These are phyloP conservation scores for Rugosomyces carneus DNA, from an alignment of 1,284 basidiomycete genomes.

Conservation along the genomic window DNA sequence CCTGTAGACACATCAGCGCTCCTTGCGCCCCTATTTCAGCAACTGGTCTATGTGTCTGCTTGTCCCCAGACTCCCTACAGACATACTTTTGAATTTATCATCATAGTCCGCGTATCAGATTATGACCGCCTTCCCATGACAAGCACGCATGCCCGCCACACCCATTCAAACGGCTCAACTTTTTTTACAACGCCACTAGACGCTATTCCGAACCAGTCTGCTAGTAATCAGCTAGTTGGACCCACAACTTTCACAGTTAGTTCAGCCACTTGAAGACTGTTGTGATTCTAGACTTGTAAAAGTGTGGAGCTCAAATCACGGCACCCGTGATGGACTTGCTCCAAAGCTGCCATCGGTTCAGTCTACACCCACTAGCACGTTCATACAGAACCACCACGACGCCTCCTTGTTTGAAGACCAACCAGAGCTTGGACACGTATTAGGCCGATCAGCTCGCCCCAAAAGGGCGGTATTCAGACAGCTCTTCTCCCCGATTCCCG, in stretches of 20 bases:
- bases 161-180: slow-evolving; percentile 2
- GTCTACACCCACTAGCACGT: slow-evolving; percentile 1
- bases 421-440: slow-evolving; percentile 29
- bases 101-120: slow-evolving; percentile 4
- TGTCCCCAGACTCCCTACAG: slow-evolving; percentile 10
- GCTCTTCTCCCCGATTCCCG: slow-evolving; percentile 25
- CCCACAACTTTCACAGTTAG: no score
- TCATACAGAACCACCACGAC: slow-evolving; percentile 17
- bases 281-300: slow-evolving; percentile 32
- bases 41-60: slow-evolving; percentile 4
- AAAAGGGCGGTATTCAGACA: slow-evolving; percentile 21
- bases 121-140: slow-evolving; percentile 1
- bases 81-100: slow-evolving; percentile 6
- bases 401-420: slow-evolving; percentile 17
- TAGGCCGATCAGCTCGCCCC: slow-evolving; percentile 32
- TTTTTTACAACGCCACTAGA: slow-evolving; percentile 2
- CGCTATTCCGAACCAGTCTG: slow-evolving; percentile 15
- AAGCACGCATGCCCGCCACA: slow-evolving; percentile 1
- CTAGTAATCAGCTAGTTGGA: slow-evolving; percentile 5
- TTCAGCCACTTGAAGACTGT: slow-evolving; percentile 23
- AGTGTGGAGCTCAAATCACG: slow-evolving; percentile 22
- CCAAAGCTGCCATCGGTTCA: slow-evolving; percentile 11
- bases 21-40: slow-evolving; percentile 20
- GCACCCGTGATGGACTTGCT: slow-evolving; percentile 18
- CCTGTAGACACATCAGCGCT: slow-evolving; percentile 9